Percentiles rank a stretch among this genome's conserved stretches.
These are phyloP conservation scores for Fusarium albosuccineum DNA, from an alignment of 2,329 filamentous ascomycete species.

Conservation along the genomic window DNA sequence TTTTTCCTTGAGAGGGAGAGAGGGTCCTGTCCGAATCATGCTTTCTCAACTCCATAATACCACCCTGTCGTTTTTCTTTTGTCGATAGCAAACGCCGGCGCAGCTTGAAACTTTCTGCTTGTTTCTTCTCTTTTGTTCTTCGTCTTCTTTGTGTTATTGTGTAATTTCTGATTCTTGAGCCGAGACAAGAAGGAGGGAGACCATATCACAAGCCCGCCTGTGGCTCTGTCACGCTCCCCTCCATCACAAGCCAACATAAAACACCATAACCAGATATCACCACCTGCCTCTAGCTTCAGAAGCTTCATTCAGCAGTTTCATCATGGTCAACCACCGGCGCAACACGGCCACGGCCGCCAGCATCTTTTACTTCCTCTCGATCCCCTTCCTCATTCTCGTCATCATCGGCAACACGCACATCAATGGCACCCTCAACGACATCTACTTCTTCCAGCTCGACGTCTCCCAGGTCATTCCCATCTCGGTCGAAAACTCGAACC, in stretches of 20 bases:
- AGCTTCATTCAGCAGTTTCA: background rate
- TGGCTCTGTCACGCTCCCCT: background rate
- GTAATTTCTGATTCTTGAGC: no score
- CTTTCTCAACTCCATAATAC: constrained; percentile 11
- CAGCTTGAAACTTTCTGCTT: constrained; percentile 4
- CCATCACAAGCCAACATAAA: background rate
- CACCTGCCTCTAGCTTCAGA: no score
- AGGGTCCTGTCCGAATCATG: background rate
- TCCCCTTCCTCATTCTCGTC: constrained; percentile 84
- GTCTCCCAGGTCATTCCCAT: constrained; percentile 84
- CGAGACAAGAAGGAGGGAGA: no score
- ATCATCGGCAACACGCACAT: constrained; percentile 80
- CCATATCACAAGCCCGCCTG: no score
- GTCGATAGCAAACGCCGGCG: constrained; percentile 26
- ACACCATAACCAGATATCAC: background rate
- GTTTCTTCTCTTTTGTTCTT: constrained; percentile 3
- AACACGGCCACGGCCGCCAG: constrained; percentile 75
- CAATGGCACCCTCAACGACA: constrained; percentile 71
- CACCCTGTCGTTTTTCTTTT: constrained; percentile 7
- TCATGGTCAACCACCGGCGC: constrained; percentile 56
- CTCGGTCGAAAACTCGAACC: constrained; percentile 75
- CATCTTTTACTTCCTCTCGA: constrained; percentile 78
- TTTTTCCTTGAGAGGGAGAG: constrained; percentile 5
- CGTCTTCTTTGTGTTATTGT: no score
- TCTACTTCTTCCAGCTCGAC: constrained; percentile 89